Conservation (phyloP, 129 eudicot genomes). For the Smallanthus sonchifolius region DNA sequence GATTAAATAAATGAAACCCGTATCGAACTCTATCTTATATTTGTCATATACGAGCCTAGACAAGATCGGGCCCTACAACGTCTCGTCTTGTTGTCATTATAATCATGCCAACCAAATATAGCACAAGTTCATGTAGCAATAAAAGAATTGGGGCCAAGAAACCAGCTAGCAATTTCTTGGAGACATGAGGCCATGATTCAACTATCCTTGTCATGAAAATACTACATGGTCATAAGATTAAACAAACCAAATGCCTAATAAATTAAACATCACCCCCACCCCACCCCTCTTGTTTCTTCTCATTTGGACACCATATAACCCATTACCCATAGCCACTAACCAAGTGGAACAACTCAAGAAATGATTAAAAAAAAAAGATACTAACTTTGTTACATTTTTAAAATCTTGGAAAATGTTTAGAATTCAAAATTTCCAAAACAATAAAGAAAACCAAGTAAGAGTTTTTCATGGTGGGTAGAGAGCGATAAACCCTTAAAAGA, state of each 20-base stretch:
- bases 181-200: conserved; percentile 27
- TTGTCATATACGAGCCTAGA: conserved; percentile 1
- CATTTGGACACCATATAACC: conserved; percentile 17
- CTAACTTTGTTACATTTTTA: background rate
- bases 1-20: background rate
- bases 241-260: conserved; percentile 5
- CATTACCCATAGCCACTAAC: conserved; percentile 20
- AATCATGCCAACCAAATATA: conserved; percentile 30
- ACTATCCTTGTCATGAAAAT: conserved; percentile 35
- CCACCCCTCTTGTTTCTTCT: conserved; percentile 17
- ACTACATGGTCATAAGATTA: conserved; percentile 27
- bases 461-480: background rate
- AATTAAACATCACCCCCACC: conserved; percentile 17
- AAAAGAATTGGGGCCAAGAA: conserved; percentile 29
- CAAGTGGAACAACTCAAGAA: conserved; percentile 20
- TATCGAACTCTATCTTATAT: background rate
- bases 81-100: background rate
- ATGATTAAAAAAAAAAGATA: background rate
- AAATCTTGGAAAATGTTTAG: background rate
- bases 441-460: background rate
- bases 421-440: background rate
- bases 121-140: conserved; percentile 30
- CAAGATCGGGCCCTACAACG: background rate
- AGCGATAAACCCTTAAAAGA: background rate
- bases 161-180: conserved; percentile 34